These are phyloP conservation scores for Penicillium sclerotiorum DNA, from an alignment of 2,329 filamentous ascomycete species.

Conservation along the genomic window DNA sequence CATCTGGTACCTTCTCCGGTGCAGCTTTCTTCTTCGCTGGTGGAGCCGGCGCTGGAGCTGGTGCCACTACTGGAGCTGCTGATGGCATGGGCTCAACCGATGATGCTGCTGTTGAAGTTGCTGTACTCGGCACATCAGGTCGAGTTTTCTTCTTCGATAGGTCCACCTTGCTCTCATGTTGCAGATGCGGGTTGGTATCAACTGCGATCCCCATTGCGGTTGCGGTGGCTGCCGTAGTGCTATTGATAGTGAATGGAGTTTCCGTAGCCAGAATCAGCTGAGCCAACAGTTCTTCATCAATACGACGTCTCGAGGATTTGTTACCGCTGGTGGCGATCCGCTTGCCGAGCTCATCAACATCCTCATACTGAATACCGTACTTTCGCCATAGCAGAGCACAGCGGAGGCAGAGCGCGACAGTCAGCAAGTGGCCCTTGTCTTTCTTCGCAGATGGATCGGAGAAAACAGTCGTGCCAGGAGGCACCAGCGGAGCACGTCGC, in stretches of 20 bases:
- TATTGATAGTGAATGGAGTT: conserved; percentile 47
- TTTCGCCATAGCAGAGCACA: conserved; percentile 94
- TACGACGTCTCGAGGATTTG: conserved; percentile 81
- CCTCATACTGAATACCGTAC: conserved; percentile 95
- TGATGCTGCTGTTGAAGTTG: conserved; percentile 26
- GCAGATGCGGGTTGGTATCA: conserved; percentile 35
- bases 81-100: conserved; percentile 50
- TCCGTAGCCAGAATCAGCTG: conserved; percentile 51
- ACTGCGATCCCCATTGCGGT: conserved; percentile 46
- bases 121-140: conserved; percentile 52
- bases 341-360: conserved; percentile 85
- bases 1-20: conserved; percentile 58
- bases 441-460: conserved; percentile 66
- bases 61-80: not conserved
- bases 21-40: conserved; percentile 61
- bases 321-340: conserved; percentile 80
- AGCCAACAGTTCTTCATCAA: conserved; percentile 79
- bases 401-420: conserved; percentile 82
- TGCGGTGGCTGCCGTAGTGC: conserved; percentile 47
- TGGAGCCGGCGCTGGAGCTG: not conserved
- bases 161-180: conserved; percentile 44
- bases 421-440: conserved; percentile 74
- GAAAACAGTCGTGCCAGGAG: conserved; percentile 69
- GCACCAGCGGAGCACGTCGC: conserved; percentile 81
- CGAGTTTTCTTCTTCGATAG: conserved; percentile 64